Evolutionary conservation across 75 land plant genomes (phyloP).

Genomic region (Pinus albicaulis): DNA sequence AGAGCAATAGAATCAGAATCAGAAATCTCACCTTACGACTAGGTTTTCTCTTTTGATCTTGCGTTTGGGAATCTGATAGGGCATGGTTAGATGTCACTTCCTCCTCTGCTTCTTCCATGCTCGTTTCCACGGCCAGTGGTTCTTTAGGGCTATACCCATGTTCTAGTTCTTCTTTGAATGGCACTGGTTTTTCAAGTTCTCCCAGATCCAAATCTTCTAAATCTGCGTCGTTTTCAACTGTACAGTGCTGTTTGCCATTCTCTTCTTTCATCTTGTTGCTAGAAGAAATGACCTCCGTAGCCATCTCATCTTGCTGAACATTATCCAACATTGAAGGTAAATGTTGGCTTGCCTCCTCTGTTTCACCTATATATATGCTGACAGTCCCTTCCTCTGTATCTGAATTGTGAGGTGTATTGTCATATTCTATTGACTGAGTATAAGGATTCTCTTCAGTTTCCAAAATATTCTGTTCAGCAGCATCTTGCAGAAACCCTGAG

Average conservation of each 20-base stretch:
- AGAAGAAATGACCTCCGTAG: not conserved
- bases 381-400: conserved; percentile 10
- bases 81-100: conserved; percentile 2
- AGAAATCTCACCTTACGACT: conserved; percentile 22
- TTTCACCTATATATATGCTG: not conserved
- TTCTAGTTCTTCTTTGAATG: not conserved
- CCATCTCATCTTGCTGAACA: not conserved
- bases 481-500: conserved; percentile 20
- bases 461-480: conserved; percentile 4
- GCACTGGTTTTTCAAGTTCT: conserved; percentile 5
- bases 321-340: not conserved
- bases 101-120: not conserved
- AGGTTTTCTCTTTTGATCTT: not conserved
- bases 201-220: not conserved
- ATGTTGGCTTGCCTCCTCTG: conserved; percentile 2
- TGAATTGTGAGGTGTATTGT: conserved; percentile 5
- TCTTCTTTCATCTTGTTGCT: not conserved
- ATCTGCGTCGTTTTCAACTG: not conserved
- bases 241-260: not conserved
- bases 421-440: not conserved
- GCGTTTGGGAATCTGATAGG: not conserved
- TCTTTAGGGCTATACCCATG: not conserved
- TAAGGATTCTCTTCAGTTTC: not conserved
- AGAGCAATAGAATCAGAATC: not conserved
- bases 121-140: not conserved